Base-by-base conservation (phyloP, 768 basidiomycete genomes). In the Macrolepiota dolichaula region DNA sequence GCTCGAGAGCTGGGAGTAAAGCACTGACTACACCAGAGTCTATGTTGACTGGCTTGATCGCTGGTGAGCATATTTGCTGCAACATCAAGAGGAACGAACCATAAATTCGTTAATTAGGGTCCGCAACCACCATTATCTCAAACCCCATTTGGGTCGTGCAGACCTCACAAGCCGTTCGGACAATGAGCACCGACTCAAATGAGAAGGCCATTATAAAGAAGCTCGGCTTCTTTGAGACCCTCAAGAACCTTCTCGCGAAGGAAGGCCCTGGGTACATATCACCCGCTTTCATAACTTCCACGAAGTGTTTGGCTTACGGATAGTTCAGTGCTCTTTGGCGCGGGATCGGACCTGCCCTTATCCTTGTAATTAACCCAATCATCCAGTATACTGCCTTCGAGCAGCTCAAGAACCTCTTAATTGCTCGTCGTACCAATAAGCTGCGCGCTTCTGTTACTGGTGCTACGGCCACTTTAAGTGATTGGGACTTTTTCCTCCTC, bases 81-180 rank as follows among this genome's bases (percentile, higher is more conserved):
- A 38, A 37, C 9, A 40, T 52, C 51, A 40, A 29, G 61, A 25
- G 58, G 22, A 63, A 40, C 57, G 47, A 11, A 42, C 55, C 22
- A 44, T 25, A 51, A 59, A 42, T 51, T 27, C 29, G 44, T 29
- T 53, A 35, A n/a, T 29, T 64, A 93, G 96, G 95, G 40, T 89
- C 90, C 46, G 91, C 91, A 11, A 97, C 96, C 2, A 91, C 94
- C 3, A 74, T 96, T 64, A 81, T 92, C 64, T 91, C 87, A 71
- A 98, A 98, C 74, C 96, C 96, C 2, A 89, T 98, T 62, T 99
- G 97, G 97, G 94, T 97, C 51, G 81, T 98, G 22, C 95, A 98
- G 71, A 94, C 94, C 4, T 88, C 89, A 7, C 94, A 96, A 71
- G 88, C 91, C 9, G 88, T 90, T 35, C 82, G 79, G 53, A 85